Conservation (phyloP, 2,329 filamentous ascomycete genomes). For the Fusarium sp. region DNA sequence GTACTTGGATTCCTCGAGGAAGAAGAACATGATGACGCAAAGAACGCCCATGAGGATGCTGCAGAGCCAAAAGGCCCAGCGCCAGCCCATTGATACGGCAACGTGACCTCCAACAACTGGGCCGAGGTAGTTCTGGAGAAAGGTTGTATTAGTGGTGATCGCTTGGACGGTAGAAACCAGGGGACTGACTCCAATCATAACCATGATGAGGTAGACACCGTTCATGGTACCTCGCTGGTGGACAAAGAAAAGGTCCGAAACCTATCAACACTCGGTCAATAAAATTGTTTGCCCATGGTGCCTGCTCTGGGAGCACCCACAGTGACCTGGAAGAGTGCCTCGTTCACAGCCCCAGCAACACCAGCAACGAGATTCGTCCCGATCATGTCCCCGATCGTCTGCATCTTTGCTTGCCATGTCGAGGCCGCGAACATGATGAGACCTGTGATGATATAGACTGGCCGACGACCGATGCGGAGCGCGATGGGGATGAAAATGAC, state of each 20-base stretch:
- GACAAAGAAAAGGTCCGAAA: conserved; percentile 51
- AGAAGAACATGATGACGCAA: conserved; percentile 46
- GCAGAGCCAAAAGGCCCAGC: conserved; percentile 58
- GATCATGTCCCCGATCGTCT: conserved; percentile 40
- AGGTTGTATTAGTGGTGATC: fast-evolving
- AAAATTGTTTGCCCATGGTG: fast-evolving
- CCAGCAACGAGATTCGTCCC: conserved; percentile 49
- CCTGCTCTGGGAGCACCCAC: conserved; percentile 7
- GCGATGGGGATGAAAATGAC: conserved; percentile 54
- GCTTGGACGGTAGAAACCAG: fast-evolving
- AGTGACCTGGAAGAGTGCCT: conserved; percentile 57
- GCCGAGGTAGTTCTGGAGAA: conserved; percentile 35
- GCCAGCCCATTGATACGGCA: conserved; percentile 45
- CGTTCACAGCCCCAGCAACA: conserved; percentile 56
- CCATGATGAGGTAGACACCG: conserved; percentile 41
- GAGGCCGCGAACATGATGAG: conserved; percentile 39
- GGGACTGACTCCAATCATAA: conserved; percentile 29
- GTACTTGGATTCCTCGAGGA: conserved; percentile 53
- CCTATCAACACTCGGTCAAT: background rate
- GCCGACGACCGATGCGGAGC: conserved; percentile 51
- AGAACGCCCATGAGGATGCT: conserved; percentile 39
- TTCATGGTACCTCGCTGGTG: conserved; percentile 52
- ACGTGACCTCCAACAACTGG: conserved; percentile 34
- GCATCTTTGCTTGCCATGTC: conserved; percentile 47
- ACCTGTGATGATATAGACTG: conserved; percentile 48